Base-by-base conservation (phyloP, 2,329 filamentous ascomycete species). In the Zymoseptoria pseudotritici region DNA sequence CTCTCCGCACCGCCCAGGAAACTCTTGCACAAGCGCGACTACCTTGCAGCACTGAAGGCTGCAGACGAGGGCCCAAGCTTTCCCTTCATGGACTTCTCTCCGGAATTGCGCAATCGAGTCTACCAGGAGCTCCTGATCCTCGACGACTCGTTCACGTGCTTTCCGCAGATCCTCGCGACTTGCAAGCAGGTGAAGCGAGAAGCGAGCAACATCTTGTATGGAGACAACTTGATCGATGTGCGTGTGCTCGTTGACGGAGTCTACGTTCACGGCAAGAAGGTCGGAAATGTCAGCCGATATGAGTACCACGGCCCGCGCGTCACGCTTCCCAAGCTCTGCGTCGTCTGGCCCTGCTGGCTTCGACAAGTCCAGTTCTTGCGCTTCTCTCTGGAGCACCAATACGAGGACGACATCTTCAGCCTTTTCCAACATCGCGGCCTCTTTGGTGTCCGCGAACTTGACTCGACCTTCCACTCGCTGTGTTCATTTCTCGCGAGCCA, bases 181-280 rank as follows among this genome's bases (percentile, higher is more conserved):
- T 78, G 72, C 63, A 71, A 67, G 21, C 71, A 70, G 26, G 71
- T 77, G 59, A 66, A 76, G 63, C 42, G 66, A n/a, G 78, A 80
- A 72, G 76, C 75, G 0, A 66, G 65, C 0, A 68, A 71, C 22
- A 70, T 81, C 2, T 71, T 81, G 4, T 82, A 81, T 64, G 72
- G 73, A 6, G 65, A 66, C n/a, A 78, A 80, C 67, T 72, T 73
- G 24, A 81, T 81, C 72, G 72, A 78, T 54, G 77, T 79, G 1
- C 77, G 81, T 62, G 53, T 64, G n/a, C 24, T 29, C 13, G 51
- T 26, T 10, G 42, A 62, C 50, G 60, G 58, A 1, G 54, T 64
- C 2, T 58, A 49, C 46, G 57, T 56, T 42, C 60, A 62, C 50
- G 62, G 60, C 2, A 22, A 22, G 21, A 22, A 22, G 4, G 21